Evolutionary conservation across 192 early-diverging fungal species (phyloP).

Genomic region (Coemansia sp.): DNA sequence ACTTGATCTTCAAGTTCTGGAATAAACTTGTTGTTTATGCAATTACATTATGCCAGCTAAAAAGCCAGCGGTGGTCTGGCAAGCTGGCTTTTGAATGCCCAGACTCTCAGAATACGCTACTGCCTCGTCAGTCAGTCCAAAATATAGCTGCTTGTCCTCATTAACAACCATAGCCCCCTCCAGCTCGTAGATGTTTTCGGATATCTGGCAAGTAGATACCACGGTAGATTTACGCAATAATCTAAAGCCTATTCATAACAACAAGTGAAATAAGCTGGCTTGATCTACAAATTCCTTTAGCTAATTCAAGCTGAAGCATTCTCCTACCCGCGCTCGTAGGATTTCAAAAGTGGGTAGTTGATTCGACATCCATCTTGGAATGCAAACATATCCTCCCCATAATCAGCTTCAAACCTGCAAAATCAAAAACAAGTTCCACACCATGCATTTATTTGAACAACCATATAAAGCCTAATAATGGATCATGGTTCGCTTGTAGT

Average conservation of each 20-base stretch:
- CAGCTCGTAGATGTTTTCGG: slow-evolving; percentile 63
- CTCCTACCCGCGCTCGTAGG: too few relatives aligned
- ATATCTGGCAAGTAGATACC: slow-evolving; percentile 71
- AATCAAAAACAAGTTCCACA: not conserved
- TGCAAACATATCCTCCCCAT: too few relatives aligned
- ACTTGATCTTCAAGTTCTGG: slow-evolving; percentile 57
- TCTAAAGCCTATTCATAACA: too few relatives aligned
- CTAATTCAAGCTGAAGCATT: too few relatives aligned
- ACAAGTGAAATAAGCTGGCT: too few relatives aligned
- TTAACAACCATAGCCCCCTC: slow-evolving; percentile 56
- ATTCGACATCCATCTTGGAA: too few relatives aligned
- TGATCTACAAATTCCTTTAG: too few relatives aligned
- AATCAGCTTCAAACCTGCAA: too few relatives aligned
- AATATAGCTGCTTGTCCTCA: slow-evolving; percentile 56
- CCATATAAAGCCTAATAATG: too few relatives aligned
- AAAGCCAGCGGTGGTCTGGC: slow-evolving; percentile 64
- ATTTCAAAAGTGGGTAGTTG: too few relatives aligned
- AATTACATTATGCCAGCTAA: slow-evolving; percentile 61
- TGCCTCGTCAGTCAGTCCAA: slow-evolving; percentile 52
- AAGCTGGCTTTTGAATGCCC: slow-evolving; percentile 55
- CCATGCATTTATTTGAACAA: too few relatives aligned
- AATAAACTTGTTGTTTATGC: slow-evolving; percentile 56
- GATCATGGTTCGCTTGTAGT: not conserved
- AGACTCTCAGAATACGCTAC: slow-evolving; percentile 53
- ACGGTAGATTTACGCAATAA: slow-evolving; percentile 63